phyloP scores from a whole-genome alignment of 257 asterid genomes.

The Ligustrum vulgare region DNA sequence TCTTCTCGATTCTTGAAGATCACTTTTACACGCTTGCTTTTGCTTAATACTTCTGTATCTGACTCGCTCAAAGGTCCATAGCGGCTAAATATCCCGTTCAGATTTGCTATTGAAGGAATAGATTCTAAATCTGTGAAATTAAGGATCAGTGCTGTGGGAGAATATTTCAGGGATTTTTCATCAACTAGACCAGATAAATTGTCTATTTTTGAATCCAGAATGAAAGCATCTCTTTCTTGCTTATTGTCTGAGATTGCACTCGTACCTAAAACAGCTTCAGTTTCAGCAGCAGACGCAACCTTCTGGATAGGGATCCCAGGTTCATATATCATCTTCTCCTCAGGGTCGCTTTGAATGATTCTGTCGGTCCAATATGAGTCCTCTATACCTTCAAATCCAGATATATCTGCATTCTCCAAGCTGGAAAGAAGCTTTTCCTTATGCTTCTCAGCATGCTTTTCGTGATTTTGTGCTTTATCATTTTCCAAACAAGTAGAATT shows the following conservation, averaged over 20 bases:
- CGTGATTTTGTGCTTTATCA: neutral
- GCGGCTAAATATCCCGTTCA: conserved; percentile 57
- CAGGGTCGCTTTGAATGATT: conserved; percentile 41
- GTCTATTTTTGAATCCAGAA: conserved; percentile 24
- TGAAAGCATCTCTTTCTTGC: conserved; percentile 21
- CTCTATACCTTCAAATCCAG: conserved; percentile 38
- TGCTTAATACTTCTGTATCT: conserved; percentile 44
- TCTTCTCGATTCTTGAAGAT: conserved; percentile 55
- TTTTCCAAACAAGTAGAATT: conserved; percentile 37
- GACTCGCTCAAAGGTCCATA: conserved; percentile 65
- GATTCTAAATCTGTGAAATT: conserved; percentile 53
- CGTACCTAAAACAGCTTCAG: conserved; percentile 19
- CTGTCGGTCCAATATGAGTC: conserved; percentile 75
- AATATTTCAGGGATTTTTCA: conserved; percentile 32
- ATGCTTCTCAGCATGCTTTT: conserved; percentile 20
- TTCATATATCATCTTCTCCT: conserved; percentile 36
- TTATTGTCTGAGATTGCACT: conserved; percentile 22
- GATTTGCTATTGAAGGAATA: conserved; percentile 49
- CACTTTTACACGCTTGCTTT: conserved; percentile 64
- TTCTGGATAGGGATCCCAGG: conserved; percentile 23
- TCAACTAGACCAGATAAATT: conserved; percentile 16
- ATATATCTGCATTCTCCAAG: conserved; percentile 26
- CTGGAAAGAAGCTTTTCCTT: conserved; percentile 20
- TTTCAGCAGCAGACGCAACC: neutral
- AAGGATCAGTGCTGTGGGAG: conserved; percentile 59